These are phyloP conservation scores for Sporisorium sorghi DNA, from an alignment of 1,284 basidiomycete species.

Conservation along the genomic window DNA sequence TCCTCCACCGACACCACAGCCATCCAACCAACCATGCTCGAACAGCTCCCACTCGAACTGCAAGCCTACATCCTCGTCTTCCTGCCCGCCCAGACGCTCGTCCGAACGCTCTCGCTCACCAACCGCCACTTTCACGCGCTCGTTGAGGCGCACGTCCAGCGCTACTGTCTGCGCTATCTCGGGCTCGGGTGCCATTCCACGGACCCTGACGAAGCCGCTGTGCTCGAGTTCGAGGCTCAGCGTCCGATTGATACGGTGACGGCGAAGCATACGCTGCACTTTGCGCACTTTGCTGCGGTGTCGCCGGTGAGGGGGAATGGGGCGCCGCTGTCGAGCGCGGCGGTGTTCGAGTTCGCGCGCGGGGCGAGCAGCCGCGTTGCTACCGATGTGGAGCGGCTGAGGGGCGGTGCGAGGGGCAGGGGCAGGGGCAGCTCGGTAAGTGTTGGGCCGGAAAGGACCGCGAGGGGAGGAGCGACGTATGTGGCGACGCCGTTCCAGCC, in stretches of 20 bases:
- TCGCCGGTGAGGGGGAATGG: constrained; percentile 10
- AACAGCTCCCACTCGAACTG: constrained; percentile 41
- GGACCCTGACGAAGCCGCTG: constrained; percentile 15
- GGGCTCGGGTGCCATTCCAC: constrained; percentile 23
- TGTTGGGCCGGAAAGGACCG: constrained; percentile 23
- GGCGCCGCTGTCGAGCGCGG: constrained; percentile 16
- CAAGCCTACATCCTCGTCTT: constrained; percentile 55
- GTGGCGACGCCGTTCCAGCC: constrained; percentile 36
- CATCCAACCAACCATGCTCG: constrained; percentile 39
- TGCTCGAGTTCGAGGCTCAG: constrained; percentile 59
- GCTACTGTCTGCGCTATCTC: constrained; percentile 42
- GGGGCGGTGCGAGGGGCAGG: constrained; percentile 8
- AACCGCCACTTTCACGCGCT: constrained; percentile 49
- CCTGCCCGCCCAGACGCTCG: constrained; percentile 37
- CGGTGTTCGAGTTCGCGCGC: constrained; percentile 32
- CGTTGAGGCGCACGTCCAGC: constrained; percentile 48
- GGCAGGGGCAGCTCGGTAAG: constrained; percentile 27
- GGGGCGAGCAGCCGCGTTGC: constrained; percentile 27
- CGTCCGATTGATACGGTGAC: constrained; percentile 60
- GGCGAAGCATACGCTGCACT: constrained; percentile 54
- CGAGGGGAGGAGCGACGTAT: constrained; percentile 11
- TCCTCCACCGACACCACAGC: too few relatives aligned
- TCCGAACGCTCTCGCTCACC: constrained; percentile 42
- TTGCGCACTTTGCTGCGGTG: constrained; percentile 49
- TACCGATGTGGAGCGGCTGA: constrained; percentile 22